These are phyloP conservation scores for Cystoderma amianthinum DNA, from an alignment of 768 basidiomycete genomes.

Conservation along the genomic window DNA sequence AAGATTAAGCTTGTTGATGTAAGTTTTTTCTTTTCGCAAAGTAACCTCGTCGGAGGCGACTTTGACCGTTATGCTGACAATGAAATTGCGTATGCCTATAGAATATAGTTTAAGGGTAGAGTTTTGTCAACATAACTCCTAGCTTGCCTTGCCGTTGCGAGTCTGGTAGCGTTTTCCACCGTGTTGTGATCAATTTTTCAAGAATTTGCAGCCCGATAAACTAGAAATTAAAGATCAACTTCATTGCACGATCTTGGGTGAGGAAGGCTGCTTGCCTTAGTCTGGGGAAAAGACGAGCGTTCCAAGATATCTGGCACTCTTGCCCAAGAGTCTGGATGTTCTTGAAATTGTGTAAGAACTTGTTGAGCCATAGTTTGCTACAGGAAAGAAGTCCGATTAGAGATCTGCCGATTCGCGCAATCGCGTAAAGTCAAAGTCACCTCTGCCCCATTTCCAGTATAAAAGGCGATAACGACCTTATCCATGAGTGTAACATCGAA, in stretches of 20 bases:
- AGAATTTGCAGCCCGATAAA: constrained; percentile 96
- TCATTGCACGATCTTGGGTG: neutral
- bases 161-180: constrained; percentile 95
- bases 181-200: constrained; percentile 88
- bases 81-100: constrained; percentile 91
- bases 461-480: constrained; percentile 89
- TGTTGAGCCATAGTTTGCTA: constrained; percentile 96
- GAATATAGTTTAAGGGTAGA: neutral
- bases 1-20: constrained; percentile 93
- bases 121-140: neutral
- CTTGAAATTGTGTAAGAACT: constrained; percentile 92
- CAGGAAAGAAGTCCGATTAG: constrained; percentile 17
- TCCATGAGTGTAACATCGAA: constrained; percentile 93
- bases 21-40: constrained; percentile 89
- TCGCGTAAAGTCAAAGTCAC: constrained; percentile 32
- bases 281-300: constrained; percentile 74
- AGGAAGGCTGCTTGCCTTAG: constrained; percentile 58
- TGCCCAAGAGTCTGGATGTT: constrained; percentile 95
- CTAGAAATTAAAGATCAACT: constrained; percentile 33
- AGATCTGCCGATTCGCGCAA: no score
- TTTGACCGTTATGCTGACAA: constrained; percentile 90
- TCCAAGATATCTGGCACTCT: constrained; percentile 93
- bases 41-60: constrained; percentile 85
- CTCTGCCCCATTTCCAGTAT: constrained; percentile 78
- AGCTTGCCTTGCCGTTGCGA: constrained; percentile 81